These are phyloP conservation scores for Pyrus betulifolia DNA, from an alignment of 306 rosid genomes.

Conservation along the genomic window DNA sequence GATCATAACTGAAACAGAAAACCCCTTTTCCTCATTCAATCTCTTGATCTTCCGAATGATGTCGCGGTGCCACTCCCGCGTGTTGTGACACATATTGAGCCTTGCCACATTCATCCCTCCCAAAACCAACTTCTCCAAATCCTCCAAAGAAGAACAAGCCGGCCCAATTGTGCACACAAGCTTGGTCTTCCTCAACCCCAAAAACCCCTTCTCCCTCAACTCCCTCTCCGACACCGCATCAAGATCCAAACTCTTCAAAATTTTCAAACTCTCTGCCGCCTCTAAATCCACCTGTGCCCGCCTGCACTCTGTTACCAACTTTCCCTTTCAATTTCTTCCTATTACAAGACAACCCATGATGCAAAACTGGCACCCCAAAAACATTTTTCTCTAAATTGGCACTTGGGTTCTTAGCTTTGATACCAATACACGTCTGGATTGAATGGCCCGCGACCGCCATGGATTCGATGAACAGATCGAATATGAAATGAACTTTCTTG, in stretches of 20 bases:
- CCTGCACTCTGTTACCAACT: constrained; percentile 30
- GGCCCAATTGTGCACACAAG: constrained; percentile 84
- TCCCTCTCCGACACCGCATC: constrained; percentile 72
- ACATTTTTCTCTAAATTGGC: constrained; percentile 18
- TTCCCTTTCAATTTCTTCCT: constrained; percentile 31
- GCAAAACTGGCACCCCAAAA: constrained; percentile 9
- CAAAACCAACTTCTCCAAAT: constrained; percentile 65
- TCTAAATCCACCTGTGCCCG: constrained; percentile 46
- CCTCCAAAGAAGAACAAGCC: constrained; percentile 56
- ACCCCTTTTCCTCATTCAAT: constrained; percentile 60
- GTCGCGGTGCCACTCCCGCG: constrained; percentile 70
- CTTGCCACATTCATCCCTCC: constrained; percentile 90
- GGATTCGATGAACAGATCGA: constrained; percentile 10
- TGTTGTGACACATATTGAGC: constrained; percentile 86
- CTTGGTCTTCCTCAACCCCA: constrained; percentile 85
- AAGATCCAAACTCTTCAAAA: constrained; percentile 33
- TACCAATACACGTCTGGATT: constrained; percentile 11
- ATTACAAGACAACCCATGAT: constrained; percentile 13
- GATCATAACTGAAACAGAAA: constrained; percentile 74
- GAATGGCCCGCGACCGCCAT: constrained; percentile 44
- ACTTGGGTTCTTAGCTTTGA: constrained; percentile 12
- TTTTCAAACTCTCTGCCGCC: constrained; percentile 15
- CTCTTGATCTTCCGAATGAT: constrained; percentile 66
- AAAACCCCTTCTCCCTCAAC: constrained; percentile 63
- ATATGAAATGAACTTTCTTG: not conserved